These are phyloP conservation scores for Amanita phalloides DNA, from an alignment of 768 basidiomycete genomes.

Conservation along the genomic window DNA sequence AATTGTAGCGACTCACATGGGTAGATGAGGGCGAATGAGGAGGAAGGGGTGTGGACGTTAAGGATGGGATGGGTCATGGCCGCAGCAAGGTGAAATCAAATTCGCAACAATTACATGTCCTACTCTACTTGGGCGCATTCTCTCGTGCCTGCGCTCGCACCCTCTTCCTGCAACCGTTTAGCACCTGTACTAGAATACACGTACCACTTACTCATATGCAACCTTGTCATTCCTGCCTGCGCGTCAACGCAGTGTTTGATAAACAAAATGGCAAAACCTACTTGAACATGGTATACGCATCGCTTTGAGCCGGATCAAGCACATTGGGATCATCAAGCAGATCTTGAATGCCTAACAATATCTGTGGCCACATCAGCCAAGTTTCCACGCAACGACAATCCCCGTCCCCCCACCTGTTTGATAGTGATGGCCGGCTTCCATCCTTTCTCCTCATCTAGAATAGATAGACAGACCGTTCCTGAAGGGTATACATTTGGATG, in stretches of 20 bases:
- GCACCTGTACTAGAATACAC: background rate
- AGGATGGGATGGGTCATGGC: constrained; percentile 34
- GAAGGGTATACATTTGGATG: constrained; percentile 99
- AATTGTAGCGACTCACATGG: constrained; percentile 41
- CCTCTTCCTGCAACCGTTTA: constrained; percentile 40
- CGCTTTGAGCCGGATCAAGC: constrained; percentile 95
- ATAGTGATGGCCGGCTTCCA: constrained; percentile 99
- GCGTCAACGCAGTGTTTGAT: constrained; percentile 2
- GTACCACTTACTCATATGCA: constrained; percentile 73
- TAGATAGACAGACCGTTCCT: constrained; percentile 95
- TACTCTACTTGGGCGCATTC: constrained; percentile 69
- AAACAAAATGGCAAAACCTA: constrained; percentile 28
- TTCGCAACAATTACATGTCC: background rate
- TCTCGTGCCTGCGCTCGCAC: constrained; percentile 84
- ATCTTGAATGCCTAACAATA: constrained; percentile 92
- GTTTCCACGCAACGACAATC: background rate
- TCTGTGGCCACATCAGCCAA: constrained; percentile 34
- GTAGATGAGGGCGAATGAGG: constrained; percentile 68
- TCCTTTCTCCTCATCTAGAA: constrained; percentile 95
- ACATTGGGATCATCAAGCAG: constrained; percentile 93
- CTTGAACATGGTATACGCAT: constrained; percentile 99
- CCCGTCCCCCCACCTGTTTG: constrained; percentile 62
- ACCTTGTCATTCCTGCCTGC: constrained; percentile 75
- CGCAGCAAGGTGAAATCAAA: too few species aligned
- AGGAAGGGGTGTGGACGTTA: constrained; percentile 66